Percentiles rank a stretch among this genome's conserved stretches.
phyloP scores from a whole-genome alignment of 257 asterid species.

The Catharanthus roseus region DNA sequence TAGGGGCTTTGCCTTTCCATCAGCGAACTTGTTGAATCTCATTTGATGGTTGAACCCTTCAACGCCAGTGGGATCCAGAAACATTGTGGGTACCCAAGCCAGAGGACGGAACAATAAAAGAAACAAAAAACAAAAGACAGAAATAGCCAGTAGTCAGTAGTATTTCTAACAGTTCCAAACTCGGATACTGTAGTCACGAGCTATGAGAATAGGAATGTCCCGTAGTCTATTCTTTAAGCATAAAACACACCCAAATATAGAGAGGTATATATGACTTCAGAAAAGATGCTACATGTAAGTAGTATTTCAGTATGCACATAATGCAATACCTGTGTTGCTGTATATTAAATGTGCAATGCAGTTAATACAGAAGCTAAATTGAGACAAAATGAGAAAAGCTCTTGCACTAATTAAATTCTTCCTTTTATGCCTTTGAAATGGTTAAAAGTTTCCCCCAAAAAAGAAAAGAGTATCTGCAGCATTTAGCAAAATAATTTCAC shows the following conservation, averaged over 20 bases:
- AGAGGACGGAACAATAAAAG: background rate
- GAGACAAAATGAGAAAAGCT: background rate
- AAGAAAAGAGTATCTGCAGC: background rate
- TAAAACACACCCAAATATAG: background rate
- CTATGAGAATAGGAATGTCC: background rate
- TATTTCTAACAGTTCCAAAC: background rate
- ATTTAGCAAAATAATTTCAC: slow-evolving; percentile 1
- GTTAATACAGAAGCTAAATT: background rate
- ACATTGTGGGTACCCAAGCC: background rate
- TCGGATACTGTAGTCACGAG: background rate
- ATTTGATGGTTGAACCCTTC: slow-evolving; percentile 3
- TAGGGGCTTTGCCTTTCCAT: background rate
- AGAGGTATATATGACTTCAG: background rate
- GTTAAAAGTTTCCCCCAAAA: background rate
- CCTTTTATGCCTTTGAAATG: background rate
- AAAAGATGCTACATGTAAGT: background rate
- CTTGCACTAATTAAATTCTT: background rate
- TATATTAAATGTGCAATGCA: background rate
- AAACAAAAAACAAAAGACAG: background rate
- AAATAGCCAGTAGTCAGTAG: background rate
- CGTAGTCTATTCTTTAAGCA: background rate
- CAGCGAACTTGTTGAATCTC: background rate
- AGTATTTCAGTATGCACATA: background rate
- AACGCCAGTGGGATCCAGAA: slow-evolving; percentile 1
- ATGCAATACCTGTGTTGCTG: background rate